Evolutionary conservation across 2,329 filamentous ascomycete genomes (phyloP).

Genomic region (Phaeosphaeria sp.): DNA sequence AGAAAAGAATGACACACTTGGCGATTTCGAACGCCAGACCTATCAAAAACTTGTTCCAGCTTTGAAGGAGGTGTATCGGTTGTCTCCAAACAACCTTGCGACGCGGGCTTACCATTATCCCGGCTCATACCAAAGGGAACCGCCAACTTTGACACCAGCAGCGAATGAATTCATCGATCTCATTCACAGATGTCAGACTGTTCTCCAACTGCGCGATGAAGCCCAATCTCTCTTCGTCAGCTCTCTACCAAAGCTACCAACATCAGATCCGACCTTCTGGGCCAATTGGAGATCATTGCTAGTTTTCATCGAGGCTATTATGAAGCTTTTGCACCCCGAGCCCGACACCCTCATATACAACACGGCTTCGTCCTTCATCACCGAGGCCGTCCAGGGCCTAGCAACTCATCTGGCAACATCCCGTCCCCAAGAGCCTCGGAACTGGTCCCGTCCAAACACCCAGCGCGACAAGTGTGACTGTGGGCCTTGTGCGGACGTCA

Average conservation of each 20-base stretch:
- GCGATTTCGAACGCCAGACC: neutral
- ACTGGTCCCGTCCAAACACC: slow-evolving; percentile 6
- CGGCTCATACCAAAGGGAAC: neutral
- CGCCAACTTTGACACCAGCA: neutral
- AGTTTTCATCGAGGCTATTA: neutral
- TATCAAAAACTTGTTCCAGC: neutral
- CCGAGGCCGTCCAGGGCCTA: neutral
- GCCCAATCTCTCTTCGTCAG: neutral
- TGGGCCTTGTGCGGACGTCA: slow-evolving; percentile 3
- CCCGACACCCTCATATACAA: neutral
- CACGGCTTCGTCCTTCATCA: neutral
- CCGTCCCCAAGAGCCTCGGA: slow-evolving; percentile 2
- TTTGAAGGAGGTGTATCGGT: neutral
- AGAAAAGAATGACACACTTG: neutral
- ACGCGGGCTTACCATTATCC: neutral
- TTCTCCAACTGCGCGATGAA: neutral
- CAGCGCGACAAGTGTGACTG: slow-evolving; percentile 5
- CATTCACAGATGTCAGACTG: neutral
- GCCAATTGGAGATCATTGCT: neutral
- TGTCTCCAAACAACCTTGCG: neutral
- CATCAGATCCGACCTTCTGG: neutral
- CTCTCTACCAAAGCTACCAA: neutral
- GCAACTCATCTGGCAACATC: neutral
- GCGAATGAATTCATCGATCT: neutral
- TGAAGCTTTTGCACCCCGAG: neutral